Percentiles rank a stretch among this genome's conserved stretches.
Conservation (phyloP, 495 filamentous ascomycete genomes). For the Entonaema liquescens region DNA sequence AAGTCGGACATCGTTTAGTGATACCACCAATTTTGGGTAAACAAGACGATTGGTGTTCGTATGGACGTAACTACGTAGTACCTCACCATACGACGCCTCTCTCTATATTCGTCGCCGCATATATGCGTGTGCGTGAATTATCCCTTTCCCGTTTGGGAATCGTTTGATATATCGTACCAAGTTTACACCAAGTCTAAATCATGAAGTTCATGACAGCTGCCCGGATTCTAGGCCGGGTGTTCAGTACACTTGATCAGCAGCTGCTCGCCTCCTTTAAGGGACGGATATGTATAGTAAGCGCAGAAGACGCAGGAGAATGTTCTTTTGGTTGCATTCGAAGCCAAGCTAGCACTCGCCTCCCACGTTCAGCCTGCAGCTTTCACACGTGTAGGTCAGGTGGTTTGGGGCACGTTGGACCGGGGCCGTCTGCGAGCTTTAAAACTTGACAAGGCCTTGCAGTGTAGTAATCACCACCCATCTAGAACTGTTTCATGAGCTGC, state of each 20-base stretch:
- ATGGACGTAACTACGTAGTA: not conserved
- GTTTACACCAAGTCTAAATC: constrained; percentile 7
- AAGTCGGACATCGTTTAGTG: not conserved
- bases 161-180: constrained; percentile 21
- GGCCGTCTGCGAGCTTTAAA: constrained; percentile 36
- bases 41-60: constrained; percentile 5
- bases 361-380: constrained; percentile 43
- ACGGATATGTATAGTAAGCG: constrained; percentile 37
- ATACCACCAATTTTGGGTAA: constrained; percentile 13
- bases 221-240: constrained; percentile 4
- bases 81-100: not conserved
- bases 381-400: constrained; percentile 44
- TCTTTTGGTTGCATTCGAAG: constrained; percentile 40
- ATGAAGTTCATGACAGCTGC: constrained; percentile 31
- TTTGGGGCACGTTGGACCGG: constrained; percentile 38
- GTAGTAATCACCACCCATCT: constrained; percentile 43
- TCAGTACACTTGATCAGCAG: constrained; percentile 28
- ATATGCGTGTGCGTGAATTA: constrained; percentile 4
- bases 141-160: constrained; percentile 23
- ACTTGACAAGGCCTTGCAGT: constrained; percentile 40
- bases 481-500: constrained; percentile 39
- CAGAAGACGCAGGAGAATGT: constrained; percentile 26
- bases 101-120: constrained; percentile 13
- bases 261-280: constrained; percentile 17
- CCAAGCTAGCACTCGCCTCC: constrained; percentile 31